Percentiles rank a stretch among this genome's conserved stretches.
These are phyloP conservation scores for Margaritispora aquatica DNA, from an alignment of 495 filamentous ascomycete genomes.

Conservation along the genomic window DNA sequence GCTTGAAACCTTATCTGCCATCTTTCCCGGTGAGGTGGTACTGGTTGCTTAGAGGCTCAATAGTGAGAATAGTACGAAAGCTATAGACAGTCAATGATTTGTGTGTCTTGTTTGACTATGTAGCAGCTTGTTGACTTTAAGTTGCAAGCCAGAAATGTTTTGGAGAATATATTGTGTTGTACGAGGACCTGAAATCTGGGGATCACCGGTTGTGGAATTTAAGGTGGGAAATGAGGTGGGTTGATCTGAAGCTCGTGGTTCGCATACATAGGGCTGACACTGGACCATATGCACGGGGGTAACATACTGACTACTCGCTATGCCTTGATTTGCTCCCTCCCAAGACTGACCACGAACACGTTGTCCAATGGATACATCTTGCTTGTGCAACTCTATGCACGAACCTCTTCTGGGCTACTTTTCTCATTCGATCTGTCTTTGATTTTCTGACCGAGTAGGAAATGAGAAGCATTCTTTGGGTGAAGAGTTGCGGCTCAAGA, in stretches of 20 bases:
- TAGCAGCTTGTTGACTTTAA: no score
- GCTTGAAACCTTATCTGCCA: background rate
- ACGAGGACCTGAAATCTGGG: background rate
- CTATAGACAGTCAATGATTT: no score
- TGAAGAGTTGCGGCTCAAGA: background rate
- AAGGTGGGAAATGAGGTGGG: background rate
- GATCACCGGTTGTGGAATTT: background rate
- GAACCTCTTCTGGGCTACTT: background rate
- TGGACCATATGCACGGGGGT: background rate
- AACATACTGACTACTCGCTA: background rate
- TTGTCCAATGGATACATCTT: background rate
- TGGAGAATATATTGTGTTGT: background rate
- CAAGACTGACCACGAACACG: background rate
- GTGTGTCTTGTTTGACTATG: no score
- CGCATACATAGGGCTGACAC: constrained; percentile 6
- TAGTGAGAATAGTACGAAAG: no score
- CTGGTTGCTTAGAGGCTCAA: background rate
- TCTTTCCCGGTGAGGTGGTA: background rate
- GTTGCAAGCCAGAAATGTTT: no score
- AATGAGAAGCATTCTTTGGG: background rate
- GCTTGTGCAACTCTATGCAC: background rate
- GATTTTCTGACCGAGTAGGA: background rate
- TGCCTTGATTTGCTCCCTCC: constrained; percentile 1
- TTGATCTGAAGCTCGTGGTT: background rate
- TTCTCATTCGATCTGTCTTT: background rate